Evolutionary conservation across 148 eudicot genomes (phyloP).

Genomic region (Rhododendron williamsianum): DNA sequence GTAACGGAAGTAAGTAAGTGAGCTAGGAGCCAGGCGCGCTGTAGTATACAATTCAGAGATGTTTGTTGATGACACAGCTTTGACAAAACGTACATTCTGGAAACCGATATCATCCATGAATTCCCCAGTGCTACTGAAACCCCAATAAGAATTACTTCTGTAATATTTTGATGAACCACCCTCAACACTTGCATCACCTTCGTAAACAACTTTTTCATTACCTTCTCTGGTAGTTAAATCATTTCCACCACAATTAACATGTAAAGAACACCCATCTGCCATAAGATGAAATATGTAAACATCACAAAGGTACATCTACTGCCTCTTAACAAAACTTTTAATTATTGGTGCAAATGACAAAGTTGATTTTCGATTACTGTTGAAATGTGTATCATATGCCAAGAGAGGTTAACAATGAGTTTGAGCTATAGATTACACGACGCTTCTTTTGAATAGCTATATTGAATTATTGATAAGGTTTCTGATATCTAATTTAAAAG

Average conservation of each 20-base stretch:
- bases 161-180: conserved; percentile 53
- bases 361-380: neutral
- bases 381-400: neutral
- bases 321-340: neutral
- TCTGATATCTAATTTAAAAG: neutral
- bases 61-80: conserved; percentile 16
- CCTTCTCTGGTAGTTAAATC: conserved; percentile 32
- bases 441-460: neutral
- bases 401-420: neutral
- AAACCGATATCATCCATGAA: conserved; percentile 53
- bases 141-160: conserved; percentile 40
- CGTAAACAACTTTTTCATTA: conserved; percentile 32
- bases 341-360: neutral
- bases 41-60: conserved; percentile 32
- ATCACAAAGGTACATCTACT: neutral
- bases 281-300: neutral
- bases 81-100: conserved; percentile 26
- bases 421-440: neutral
- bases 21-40: conserved; percentile 60
- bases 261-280: conserved; percentile 65
- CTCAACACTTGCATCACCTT: conserved; percentile 54
- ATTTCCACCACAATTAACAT: conserved; percentile 68
- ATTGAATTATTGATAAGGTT: neutral
- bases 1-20: conserved; percentile 61
- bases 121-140: conserved; percentile 72